phyloP scores from a whole-genome alignment of 2,329 filamentous ascomycete genomes.

The Aspergillus pseudotamarii region DNA sequence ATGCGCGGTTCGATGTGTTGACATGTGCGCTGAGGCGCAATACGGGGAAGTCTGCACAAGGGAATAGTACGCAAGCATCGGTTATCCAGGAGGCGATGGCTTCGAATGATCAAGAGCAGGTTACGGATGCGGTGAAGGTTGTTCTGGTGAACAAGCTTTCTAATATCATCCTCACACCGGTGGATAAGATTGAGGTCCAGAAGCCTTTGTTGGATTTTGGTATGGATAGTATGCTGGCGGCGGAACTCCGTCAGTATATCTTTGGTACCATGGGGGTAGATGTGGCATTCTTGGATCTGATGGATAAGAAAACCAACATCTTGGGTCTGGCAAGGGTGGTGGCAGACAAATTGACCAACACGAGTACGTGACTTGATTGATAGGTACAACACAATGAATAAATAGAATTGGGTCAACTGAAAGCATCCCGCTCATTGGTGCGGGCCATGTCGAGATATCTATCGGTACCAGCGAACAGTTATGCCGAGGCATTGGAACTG shows the following conservation, averaged over 20 bases:
- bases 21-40: background rate
- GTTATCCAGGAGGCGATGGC: background rate
- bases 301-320: background rate
- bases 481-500: no score
- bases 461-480: no score
- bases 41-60: background rate
- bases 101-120: background rate
- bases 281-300: background rate
- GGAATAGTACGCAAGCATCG: background rate
- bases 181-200: background rate
- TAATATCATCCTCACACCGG: background rate
- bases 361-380: no score
- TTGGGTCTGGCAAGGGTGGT: background rate
- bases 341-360: no score
- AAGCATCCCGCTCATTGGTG: no score
- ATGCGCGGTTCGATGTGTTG: background rate
- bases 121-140: background rate
- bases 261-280: background rate
- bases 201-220: background rate
- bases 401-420: no score
- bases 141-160: background rate
- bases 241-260: background rate
- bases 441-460: no score
- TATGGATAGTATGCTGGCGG: background rate
- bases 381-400: no score